phyloP scores from a whole-genome alignment of 129 eudicot species.

The Saposhnikovia divaricata region DNA sequence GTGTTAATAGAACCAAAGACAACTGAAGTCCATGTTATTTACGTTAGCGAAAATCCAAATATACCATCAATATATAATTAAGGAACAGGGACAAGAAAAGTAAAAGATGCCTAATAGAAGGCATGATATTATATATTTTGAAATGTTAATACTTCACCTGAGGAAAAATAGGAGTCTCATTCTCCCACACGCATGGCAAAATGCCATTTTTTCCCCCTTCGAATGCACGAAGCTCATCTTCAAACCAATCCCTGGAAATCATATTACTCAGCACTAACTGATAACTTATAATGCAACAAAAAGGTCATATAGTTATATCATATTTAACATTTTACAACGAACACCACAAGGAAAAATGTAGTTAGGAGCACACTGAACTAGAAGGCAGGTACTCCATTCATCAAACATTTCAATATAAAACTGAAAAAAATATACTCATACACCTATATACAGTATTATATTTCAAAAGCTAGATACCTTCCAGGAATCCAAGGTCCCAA shows the following conservation, averaged over 20 bases:
- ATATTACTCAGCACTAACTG: constrained; percentile 14
- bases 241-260: constrained; percentile 78
- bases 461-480: constrained; percentile 41
- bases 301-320: neutral
- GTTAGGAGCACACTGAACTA: neutral
- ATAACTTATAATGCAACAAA: neutral
- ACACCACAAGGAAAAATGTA: neutral
- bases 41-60: neutral
- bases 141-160: constrained; percentile 39
- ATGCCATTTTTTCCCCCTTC: constrained; percentile 96
- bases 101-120: neutral
- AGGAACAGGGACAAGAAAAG: neutral
- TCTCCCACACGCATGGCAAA: constrained; percentile 91
- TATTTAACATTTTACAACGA: neutral
- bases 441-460: neutral
- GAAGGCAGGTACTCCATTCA: neutral
- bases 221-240: constrained; percentile 96
- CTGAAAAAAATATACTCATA: neutral
- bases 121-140: neutral
- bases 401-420: neutral
- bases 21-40: neutral
- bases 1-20: neutral
- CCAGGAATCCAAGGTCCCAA: constrained; percentile 99
- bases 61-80: neutral
- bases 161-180: constrained; percentile 81